Conservation (phyloP, 768 basidiomycete species). For the Lentinula edodes region DNA sequence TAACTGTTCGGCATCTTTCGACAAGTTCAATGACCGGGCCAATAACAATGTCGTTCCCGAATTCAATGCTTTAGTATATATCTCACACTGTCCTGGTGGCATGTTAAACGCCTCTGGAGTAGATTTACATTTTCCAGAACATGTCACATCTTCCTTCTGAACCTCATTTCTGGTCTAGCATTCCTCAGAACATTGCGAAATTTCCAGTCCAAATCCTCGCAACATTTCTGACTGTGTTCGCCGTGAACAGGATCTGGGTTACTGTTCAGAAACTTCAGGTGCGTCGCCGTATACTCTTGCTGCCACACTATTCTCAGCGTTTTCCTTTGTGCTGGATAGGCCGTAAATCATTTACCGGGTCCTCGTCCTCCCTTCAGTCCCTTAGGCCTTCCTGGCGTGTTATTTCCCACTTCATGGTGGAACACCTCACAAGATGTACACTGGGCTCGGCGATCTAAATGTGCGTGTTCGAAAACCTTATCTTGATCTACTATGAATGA, state of each 20-base stretch:
- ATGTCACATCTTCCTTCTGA: too few species aligned
- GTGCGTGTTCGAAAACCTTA: conserved; percentile 18
- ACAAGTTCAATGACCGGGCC: too few species aligned
- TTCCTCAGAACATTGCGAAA: neutral
- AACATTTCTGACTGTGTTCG: neutral
- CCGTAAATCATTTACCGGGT: conserved; percentile 32
- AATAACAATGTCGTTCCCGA: neutral
- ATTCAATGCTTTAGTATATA: neutral
- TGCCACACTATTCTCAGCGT: neutral
- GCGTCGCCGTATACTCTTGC: neutral
- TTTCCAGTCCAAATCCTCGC: neutral
- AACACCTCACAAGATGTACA: conserved; percentile 30
- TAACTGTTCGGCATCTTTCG: too few species aligned
- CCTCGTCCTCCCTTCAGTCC: conserved; percentile 36
- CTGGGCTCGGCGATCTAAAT: conserved; percentile 30
- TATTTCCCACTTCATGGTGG: conserved; percentile 37
- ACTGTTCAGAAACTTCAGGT: neutral
- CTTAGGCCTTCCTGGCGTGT: conserved; percentile 27
- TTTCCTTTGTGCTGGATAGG: conserved; percentile 15
- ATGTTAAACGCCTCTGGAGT: neutral
- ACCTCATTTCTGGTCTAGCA: too few species aligned
- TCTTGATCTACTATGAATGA: neutral
- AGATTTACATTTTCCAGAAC: neutral
- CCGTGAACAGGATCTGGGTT: neutral
- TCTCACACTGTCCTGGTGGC: neutral